Conservation (phyloP, 2,329 filamentous ascomycete species). For the Fusarium anthophilum region DNA sequence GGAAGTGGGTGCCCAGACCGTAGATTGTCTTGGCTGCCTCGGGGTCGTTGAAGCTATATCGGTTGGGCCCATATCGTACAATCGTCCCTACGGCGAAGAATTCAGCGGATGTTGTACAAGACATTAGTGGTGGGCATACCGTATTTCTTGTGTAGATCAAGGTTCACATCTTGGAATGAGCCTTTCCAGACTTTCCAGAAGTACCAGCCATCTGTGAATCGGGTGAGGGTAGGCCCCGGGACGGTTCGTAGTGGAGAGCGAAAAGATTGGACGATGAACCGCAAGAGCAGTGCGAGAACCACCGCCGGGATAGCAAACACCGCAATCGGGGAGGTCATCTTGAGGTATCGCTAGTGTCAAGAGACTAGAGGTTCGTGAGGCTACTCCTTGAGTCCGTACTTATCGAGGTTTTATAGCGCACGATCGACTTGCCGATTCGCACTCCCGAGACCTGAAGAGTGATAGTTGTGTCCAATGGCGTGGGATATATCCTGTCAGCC, state of each 20-base stretch:
- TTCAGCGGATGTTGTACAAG: neutral
- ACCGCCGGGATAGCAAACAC: neutral
- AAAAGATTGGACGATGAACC: neutral
- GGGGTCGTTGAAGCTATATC: constrained; percentile 10
- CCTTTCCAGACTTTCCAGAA: constrained; percentile 7
- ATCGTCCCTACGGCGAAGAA: neutral
- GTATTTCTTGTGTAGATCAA: constrained; percentile 3
- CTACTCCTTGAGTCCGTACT: neutral
- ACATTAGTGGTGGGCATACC: neutral
- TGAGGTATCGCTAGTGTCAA: neutral
- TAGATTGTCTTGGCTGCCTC: constrained; percentile 26
- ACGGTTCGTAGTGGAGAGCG: neutral
- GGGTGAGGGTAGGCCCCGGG: neutral
- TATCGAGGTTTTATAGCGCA: neutral
- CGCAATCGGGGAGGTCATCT: neutral
- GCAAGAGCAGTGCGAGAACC: neutral
- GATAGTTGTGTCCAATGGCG: neutral
- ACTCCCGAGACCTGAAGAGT: neutral
- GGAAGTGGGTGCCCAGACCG: constrained; percentile 4
- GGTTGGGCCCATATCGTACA: constrained; percentile 9
- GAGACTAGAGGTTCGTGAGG: neutral
- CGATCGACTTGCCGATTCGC: neutral
- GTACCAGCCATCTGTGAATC: constrained; percentile 17
- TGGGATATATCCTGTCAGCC: neutral
- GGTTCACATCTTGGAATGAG: constrained; percentile 1